phyloP scores from a whole-genome alignment of 2,329 filamentous ascomycete species.

The Hypoxylon sp. region DNA sequence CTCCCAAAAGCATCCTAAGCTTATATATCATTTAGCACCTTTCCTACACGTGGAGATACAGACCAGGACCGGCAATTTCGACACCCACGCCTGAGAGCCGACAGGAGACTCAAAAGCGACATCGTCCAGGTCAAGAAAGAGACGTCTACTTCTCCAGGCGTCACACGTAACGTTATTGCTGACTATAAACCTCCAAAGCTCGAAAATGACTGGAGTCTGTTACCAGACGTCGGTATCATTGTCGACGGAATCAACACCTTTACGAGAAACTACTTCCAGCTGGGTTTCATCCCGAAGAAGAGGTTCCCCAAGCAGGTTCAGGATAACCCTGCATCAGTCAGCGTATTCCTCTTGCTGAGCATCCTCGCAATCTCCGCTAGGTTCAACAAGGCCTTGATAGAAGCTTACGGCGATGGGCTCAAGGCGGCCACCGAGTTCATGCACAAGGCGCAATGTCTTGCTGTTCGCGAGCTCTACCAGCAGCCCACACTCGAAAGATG shows the following conservation, averaged over 20 bases:
- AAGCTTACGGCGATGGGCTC: constrained; percentile 60
- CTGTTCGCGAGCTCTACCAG: constrained; percentile 60
- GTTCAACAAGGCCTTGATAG: constrained; percentile 58
- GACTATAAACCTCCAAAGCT: constrained; percentile 49
- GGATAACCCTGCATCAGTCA: constrained; percentile 57
- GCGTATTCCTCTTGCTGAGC: constrained; percentile 62
- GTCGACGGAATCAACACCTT: constrained; percentile 63
- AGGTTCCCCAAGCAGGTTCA: constrained; percentile 58
- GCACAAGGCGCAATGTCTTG: constrained; percentile 58
- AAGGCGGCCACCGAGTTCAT: constrained; percentile 63
- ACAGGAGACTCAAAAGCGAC: constrained; percentile 52
- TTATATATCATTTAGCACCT: constrained; percentile 51
- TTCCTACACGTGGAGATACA: constrained; percentile 61
- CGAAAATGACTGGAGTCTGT: constrained; percentile 57
- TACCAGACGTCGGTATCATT: constrained; percentile 59
- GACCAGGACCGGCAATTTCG: constrained; percentile 65
- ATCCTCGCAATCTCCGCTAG: constrained; percentile 66
- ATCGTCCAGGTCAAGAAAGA: constrained; percentile 45
- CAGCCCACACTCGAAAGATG: constrained; percentile 63
- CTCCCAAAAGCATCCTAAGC: constrained; percentile 2
- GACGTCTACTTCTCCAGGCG: constrained; percentile 32
- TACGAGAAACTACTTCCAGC: constrained; percentile 65
- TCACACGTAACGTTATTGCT: constrained; percentile 36
- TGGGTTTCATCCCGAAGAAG: constrained; percentile 66
- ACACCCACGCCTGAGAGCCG: constrained; percentile 61